Evolutionary conservation across 176 grass and related monocot species (phyloP).

Genomic region (Carex kokanica): DNA sequence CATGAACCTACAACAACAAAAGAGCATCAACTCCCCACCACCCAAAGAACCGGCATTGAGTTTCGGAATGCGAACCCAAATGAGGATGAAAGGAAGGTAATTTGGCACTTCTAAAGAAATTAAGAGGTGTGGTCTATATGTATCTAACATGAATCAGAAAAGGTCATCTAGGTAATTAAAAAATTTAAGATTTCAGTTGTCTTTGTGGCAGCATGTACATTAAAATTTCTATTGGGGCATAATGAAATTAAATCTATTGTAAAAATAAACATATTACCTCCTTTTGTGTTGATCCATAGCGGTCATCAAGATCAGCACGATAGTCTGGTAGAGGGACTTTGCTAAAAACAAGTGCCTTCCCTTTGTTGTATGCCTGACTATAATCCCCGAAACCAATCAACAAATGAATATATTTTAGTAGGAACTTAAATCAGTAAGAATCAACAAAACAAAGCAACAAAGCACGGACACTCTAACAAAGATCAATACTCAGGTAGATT

Average conservation of each 20-base stretch:
- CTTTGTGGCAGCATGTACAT: background rate
- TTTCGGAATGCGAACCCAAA: background rate
- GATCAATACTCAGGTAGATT: background rate
- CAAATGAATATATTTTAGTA: conserved; percentile 31
- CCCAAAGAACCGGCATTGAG: background rate
- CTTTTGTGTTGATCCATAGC: conserved; percentile 85
- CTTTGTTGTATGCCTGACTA: conserved; percentile 93
- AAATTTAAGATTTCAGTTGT: background rate
- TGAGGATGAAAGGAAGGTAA: background rate
- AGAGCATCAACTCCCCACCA: background rate
- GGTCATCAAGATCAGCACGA: conserved; percentile 89
- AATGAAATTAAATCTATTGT: background rate
- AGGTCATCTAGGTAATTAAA: background rate
- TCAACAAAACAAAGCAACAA: background rate
- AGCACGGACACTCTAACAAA: background rate
- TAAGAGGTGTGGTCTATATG: background rate
- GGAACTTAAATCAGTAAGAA: background rate
- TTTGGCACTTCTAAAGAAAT: background rate
- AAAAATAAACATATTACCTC: conserved; percentile 53
- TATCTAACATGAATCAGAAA: background rate
- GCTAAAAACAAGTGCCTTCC: conserved; percentile 86
- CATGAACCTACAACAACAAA: background rate
- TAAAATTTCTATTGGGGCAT: background rate
- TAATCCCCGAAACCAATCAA: conserved; percentile 48
- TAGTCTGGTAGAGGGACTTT: conserved; percentile 94